Base-by-base conservation (phyloP, 805 yeast species). In the Wickerhamiella domercqiae region DNA sequence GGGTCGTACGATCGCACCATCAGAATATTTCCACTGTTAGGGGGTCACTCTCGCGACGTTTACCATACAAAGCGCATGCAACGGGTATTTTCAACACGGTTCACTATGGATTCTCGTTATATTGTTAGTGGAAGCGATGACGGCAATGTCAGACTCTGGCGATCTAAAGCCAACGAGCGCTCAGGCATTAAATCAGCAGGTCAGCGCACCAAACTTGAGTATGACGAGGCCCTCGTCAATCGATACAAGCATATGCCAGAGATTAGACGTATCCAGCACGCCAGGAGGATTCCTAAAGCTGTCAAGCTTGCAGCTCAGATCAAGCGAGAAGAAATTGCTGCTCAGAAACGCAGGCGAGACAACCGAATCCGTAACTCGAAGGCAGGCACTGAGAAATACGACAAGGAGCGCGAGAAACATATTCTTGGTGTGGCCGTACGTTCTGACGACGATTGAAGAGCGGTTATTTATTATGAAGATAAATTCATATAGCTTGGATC, bases 1-100 rank as follows among this genome's bases (percentile, higher is more conserved):
- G 96, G 95, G 14, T 80, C 95, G 0, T 90, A 87, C 56, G 99
- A 90, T 59, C 80, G 83, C 52, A 83, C 97, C 1, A 70, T 90
- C 21, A 68, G 99, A 48, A 74, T 90, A 15, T 90, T 62, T 60
- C 73, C 74, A 37, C 63, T 73, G 1, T 63, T 70, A 25, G 80
- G 78, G 45, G 97, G 98, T 26, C 97, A 87, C 58, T 80, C 94
- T 4, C 68, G 96, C 44, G 99, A 90, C 52, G 70, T 93, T 32
- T 90, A 90, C 57, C 98, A 90, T 53, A 90, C 98, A 11, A 84
- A 83, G 63, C 72, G 99, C 55, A 90, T 90, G 99, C 99, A 90
- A 62, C 77, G 87, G 42, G 80, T 90, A 7, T 82, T 84, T 59
- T 70, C 79, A 39, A 82, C 78, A 29, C 75, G 76, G 46, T 93